phyloP scores from a whole-genome alignment of 768 basidiomycete species.

The Amanita polypyramis region DNA sequence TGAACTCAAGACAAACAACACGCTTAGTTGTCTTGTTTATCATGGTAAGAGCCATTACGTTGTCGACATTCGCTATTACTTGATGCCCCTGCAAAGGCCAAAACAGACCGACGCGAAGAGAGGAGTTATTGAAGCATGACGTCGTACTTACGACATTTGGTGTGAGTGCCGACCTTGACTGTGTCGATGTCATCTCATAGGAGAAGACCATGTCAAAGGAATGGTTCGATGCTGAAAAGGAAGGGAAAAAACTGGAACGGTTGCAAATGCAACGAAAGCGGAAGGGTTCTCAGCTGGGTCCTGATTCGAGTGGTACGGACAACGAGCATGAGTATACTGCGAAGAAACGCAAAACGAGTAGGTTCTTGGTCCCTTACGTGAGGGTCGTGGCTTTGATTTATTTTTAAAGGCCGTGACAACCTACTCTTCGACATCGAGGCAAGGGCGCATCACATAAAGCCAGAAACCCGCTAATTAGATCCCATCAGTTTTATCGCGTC shows the following conservation, averaged over 20 bases:
- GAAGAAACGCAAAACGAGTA: conserved; percentile 23
- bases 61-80: neutral
- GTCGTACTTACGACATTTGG: conserved; percentile 49
- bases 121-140: conserved; percentile 46
- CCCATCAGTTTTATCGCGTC: conserved; percentile 36
- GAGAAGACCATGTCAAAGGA: conserved; percentile 44
- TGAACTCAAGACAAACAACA: conserved; percentile 42
- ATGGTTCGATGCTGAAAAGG: conserved; percentile 45
- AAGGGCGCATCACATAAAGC: conserved; percentile 5
- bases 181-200: neutral
- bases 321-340: conserved; percentile 19
- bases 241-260: conserved; percentile 31
- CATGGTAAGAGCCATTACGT: conserved; percentile 31
- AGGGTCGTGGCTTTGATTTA: neutral
- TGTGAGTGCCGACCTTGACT: conserved; percentile 16
- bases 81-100: conserved; percentile 21
- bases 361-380: conserved; percentile 12
- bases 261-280: conserved; percentile 23
- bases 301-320: conserved; percentile 27
- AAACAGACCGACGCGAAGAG: conserved; percentile 32
- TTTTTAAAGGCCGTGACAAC: conserved; percentile 25
- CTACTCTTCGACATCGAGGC: conserved; percentile 42
- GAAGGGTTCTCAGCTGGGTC: conserved; percentile 19
- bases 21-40: conserved; percentile 45
- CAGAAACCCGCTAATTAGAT: neutral